phyloP scores from a whole-genome alignment of 2,329 filamentous ascomycete genomes.

The Fonsecaea monophora region DNA sequence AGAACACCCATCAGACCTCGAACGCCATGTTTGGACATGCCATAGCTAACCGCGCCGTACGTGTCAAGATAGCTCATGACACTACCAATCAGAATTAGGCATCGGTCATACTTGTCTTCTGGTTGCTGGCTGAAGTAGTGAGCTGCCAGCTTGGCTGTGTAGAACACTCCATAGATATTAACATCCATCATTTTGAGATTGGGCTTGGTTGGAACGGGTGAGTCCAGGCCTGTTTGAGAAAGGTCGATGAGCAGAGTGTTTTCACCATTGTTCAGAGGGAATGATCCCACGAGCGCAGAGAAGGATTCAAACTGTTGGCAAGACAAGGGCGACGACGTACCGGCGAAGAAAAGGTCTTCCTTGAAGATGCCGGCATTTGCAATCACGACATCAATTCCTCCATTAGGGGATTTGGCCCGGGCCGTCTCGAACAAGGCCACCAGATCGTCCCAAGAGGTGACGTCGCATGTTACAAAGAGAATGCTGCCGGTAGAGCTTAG shows the following conservation, averaged over 20 bases:
- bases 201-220: constrained; percentile 46
- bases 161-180: constrained; percentile 53
- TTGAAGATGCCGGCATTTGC: constrained; percentile 55
- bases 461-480: constrained; percentile 52
- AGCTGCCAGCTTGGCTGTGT: constrained; percentile 56
- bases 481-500: too few species aligned
- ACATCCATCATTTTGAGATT: constrained; percentile 53
- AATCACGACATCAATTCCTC: constrained; percentile 56
- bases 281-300: too few species aligned
- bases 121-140: constrained; percentile 55
- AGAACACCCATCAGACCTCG: not conserved
- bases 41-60: not conserved
- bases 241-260: not conserved
- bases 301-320: too few species aligned
- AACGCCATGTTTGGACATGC: not conserved
- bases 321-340: too few species aligned
- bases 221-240: not conserved
- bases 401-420: constrained; percentile 46
- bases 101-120: constrained; percentile 49
- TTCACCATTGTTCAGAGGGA: too few species aligned
- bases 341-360: constrained; percentile 48
- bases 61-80: not conserved
- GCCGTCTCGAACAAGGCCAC: constrained; percentile 52
- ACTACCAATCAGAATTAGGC: constrained; percentile 58
- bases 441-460: constrained; percentile 54